Evolutionary conservation across 495 filamentous ascomycete species (phyloP).

Genomic region (Tetracladium setigerum): DNA sequence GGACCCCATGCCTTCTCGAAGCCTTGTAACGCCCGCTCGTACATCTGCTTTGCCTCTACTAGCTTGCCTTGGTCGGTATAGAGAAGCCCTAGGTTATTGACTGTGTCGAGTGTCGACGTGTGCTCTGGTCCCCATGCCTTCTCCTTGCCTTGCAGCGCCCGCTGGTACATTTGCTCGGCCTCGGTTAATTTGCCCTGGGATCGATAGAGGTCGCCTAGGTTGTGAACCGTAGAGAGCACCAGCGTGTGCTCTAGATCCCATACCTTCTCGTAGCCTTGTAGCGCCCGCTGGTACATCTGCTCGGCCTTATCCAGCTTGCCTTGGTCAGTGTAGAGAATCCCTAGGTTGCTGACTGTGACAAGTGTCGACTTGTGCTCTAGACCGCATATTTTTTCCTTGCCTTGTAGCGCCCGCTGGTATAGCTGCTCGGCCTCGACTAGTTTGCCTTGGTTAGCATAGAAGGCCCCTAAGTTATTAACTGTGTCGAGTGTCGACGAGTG

Average conservation of each 20-base stretch:
- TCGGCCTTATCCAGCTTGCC: conserved; percentile 24
- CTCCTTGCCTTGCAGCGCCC: conserved; percentile 31
- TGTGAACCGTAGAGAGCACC: conserved; percentile 11
- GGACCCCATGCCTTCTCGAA: conserved; percentile 29
- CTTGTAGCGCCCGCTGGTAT: conserved; percentile 25
- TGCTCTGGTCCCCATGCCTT: conserved; percentile 32
- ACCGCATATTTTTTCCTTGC: conserved; percentile 28
- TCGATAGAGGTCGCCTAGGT: conserved; percentile 24
- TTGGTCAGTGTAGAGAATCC: conserved; percentile 21
- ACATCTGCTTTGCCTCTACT: conserved; percentile 26
- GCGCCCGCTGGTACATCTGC: conserved; percentile 25
- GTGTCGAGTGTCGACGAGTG: conserved; percentile 14
- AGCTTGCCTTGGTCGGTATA: conserved; percentile 26
- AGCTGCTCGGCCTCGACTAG: conserved; percentile 23
- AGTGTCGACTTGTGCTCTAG: conserved; percentile 32
- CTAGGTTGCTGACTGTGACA: conserved; percentile 20
- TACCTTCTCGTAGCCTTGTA: conserved; percentile 29
- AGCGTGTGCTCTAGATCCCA: conserved; percentile 27
- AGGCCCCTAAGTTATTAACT: conserved; percentile 15
- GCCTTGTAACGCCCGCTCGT: conserved; percentile 28
- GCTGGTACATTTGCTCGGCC: conserved; percentile 29
- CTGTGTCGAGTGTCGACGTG: conserved; percentile 27
- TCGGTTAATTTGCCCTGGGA: conserved; percentile 24
- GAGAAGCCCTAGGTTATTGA: conserved; percentile 24
- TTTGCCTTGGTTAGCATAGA: not conserved